Evolutionary conservation across 768 basidiomycete species (phyloP), one percentile per base, ranked within the genome.

Genomic region (Arthromyces matolae): DNA sequence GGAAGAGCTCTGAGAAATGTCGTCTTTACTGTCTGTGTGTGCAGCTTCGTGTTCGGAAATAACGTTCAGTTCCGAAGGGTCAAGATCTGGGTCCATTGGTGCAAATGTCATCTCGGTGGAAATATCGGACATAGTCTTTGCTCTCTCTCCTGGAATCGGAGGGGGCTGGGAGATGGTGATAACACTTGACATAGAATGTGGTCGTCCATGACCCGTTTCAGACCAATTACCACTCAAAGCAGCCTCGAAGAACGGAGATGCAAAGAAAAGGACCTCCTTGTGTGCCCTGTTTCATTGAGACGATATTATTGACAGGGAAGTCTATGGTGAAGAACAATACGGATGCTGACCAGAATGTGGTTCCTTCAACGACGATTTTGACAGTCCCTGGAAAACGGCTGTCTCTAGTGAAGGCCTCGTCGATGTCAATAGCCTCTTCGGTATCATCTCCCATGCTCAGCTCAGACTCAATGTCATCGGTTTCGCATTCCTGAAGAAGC

Each of bases 181-280:
- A 25, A 90, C 75, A 40, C 89, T 90, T 20, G 85, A 89, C 74
- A 86, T 81, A 47, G 86, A 90, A 19, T 73, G 78, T 16, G 85
- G 87, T 31, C 87, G 77, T 27, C 84, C 86, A 5, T 42, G 42
- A 13, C 42, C 49, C 6, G 86, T 93, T 68, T 95, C 93, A 10
- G 88, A 87, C 93, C 93, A 95, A 59, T 89, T 81, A 7, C 93
- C 93, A 56, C 89, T 89, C 38, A 95, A 71, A 8, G 91, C 85
- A 14, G 89, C 90, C 65, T 93, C 86, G 64, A 95, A 95, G 74
- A 95, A 95, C 0, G 93, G 90, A n/a, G 91, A 93, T 4, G 92
- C 87, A 61, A 93, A 95, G 67, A 84, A 87, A 5, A 95, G 71
- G 23, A 95, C 81, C 61, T 94, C 92, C 64, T 90, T 93, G 68